Conservation (phyloP, 1,139 yeast genomes). For the Schizosaccharomyces versatilis region DNA sequence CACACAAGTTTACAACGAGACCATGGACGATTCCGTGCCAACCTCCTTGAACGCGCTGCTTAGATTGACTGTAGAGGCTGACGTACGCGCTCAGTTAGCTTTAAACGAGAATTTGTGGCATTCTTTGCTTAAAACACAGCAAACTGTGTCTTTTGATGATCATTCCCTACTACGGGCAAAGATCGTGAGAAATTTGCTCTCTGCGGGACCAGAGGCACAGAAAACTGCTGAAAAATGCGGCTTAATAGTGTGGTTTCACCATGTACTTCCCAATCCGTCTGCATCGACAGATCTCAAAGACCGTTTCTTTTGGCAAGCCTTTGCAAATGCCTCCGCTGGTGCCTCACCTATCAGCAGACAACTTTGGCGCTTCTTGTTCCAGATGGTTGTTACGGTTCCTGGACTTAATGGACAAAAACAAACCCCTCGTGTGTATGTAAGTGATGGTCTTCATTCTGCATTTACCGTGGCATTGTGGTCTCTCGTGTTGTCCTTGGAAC, state of each 20-base stretch:
- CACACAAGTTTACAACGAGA: no score
- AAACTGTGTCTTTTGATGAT: not conserved
- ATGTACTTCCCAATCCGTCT: not conserved
- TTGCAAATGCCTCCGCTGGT: not conserved
- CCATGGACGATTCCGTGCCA: no score
- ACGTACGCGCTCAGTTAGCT: no score
- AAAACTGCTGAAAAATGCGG: not conserved
- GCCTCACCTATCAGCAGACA: not conserved
- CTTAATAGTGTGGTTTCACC: not conserved
- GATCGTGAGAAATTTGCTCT: not conserved
- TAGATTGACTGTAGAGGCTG: no score
- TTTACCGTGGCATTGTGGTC: not conserved
- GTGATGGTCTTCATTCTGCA: not conserved
- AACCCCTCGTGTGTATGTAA: not conserved
- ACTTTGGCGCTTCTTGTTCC: not conserved
- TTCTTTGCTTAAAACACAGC: no score
- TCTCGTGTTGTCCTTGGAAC: not conserved
- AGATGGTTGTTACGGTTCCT: not conserved
- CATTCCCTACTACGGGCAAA: not conserved
- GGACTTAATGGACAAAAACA: not conserved
- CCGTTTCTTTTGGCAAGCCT: not conserved
- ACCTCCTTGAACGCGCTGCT: no score
- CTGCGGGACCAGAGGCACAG: not conserved
- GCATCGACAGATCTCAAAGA: not conserved
- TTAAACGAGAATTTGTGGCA: no score